Evolutionary conservation across 129 eudicot genomes (phyloP).

Genomic region (Flaveria bidentis): DNA sequence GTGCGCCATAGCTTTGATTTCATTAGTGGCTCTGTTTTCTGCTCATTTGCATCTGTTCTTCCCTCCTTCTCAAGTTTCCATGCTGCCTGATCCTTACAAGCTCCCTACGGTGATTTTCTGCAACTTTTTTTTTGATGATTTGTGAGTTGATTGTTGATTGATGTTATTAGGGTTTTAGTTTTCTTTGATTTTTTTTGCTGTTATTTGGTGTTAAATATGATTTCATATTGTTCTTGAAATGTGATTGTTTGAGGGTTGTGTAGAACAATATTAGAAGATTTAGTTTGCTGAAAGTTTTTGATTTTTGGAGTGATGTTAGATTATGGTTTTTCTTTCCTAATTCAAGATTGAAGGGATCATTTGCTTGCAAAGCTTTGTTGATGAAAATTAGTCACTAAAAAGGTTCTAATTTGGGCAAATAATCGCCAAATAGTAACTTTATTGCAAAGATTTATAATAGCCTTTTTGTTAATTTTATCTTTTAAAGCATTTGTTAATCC

Average conservation of each 20-base stretch:
- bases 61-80: constrained; percentile 54
- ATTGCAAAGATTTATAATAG: background rate
- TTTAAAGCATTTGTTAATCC: background rate
- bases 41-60: constrained; percentile 61
- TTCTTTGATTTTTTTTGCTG: background rate
- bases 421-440: constrained; percentile 1
- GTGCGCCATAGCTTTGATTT: constrained; percentile 63
- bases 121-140: background rate
- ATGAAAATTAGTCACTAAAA: background rate
- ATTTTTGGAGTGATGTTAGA: background rate
- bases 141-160: constrained; percentile 20
- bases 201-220: background rate
- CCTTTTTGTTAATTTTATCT: constrained; percentile 4
- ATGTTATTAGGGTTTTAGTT: constrained; percentile 37
- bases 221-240: background rate
- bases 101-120: constrained; percentile 47
- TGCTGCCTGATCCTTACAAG: constrained; percentile 66
- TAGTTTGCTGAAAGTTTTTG: constrained; percentile 6
- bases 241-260: constrained; percentile 4
- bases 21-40: constrained; percentile 61
- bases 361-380: too few species aligned
- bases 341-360: too few species aligned
- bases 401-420: constrained; percentile 4
- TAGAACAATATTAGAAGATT: background rate
- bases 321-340: too few species aligned